Evolutionary conservation across 495 filamentous ascomycete species (phyloP).

Genomic region (Clavariopsis aquatica): DNA sequence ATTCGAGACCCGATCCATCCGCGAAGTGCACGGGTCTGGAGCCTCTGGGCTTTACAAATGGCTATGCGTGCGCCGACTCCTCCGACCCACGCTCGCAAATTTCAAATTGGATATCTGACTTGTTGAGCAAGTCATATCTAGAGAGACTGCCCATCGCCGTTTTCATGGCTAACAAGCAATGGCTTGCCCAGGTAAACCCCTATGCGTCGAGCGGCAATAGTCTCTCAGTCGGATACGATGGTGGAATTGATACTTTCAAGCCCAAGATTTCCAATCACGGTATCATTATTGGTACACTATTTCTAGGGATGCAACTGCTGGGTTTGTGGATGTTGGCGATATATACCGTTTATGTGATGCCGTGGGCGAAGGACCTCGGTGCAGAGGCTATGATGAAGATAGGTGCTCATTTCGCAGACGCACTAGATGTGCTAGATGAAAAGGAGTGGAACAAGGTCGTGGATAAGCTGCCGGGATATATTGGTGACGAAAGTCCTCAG

Average conservation of each 20-base stretch:
- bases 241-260: constrained; percentile 4
- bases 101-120: too few species aligned
- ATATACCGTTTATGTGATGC: neutral
- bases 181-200: neutral
- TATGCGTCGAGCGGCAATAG: neutral
- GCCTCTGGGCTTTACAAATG: neutral
- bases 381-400: constrained; percentile 11
- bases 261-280: neutral
- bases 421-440: neutral
- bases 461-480: constrained; percentile 4
- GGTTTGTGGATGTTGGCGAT: neutral
- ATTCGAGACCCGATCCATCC: neutral
- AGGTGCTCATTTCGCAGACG: constrained; percentile 2
- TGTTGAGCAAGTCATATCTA: neutral
- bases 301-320: constrained; percentile 10
- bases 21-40: neutral
- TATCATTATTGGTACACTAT: constrained; percentile 9
- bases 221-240: neutral
- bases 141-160: neutral
- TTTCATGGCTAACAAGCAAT: constrained; percentile 8
- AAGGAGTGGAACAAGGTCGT: neutral
- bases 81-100: neutral
- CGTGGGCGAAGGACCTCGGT: constrained; percentile 4
- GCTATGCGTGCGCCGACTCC: neutral
- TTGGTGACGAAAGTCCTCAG: constrained; percentile 14